Evolutionary conservation across 2,329 filamentous ascomycete species (phyloP), one percentile per base, ranked within the genome.

Genomic region (Scedosporium aurantiacum): DNA sequence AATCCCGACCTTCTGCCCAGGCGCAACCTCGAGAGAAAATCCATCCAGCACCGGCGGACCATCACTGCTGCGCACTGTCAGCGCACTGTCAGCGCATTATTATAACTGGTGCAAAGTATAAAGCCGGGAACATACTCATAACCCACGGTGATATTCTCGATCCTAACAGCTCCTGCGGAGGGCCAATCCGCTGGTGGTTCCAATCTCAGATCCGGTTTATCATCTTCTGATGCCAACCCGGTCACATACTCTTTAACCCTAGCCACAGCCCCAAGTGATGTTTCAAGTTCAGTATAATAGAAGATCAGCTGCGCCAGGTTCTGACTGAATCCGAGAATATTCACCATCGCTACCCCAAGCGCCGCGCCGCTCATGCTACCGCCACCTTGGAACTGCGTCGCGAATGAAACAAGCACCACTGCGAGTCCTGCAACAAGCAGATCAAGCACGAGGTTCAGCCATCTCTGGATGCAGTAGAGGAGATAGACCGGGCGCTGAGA

Each of bases 401-500:
- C 32, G 32, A 37, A 37, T 37, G 32, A 37, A 37, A 37, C 32
- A 37, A 37, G 32, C 2, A 37, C 32, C 3, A 37, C 32, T 10
- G 32, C 32, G 32, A 37, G 32, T 12, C 32, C 32, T 3, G 32
- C 32, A 37, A 37, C 32, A 37, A 37, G 32, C 2, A 37, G 32
- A 10, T 37, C 55, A 21, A 61, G 60, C 23, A 37, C 57, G 25
- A 61, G 37, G 3, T 50, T 45, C 0, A 84, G 71, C 82, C 83
- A 86, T 41, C 80, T 75, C 66, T 86, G 84, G 3, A 84, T 76
- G 45, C 78, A 77, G 61, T 76, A 79, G 5, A 85, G 73, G 0
- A 84, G 73, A 65, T 86, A 86, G 58, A 79, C 82, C 0, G 83
- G 82, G 23, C 73, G 70, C 65, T 86, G 83, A 0, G 82, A 82